Evolutionary conservation across 257 asterid genomes (phyloP).

Genomic region (Solanum appendiculatum): DNA sequence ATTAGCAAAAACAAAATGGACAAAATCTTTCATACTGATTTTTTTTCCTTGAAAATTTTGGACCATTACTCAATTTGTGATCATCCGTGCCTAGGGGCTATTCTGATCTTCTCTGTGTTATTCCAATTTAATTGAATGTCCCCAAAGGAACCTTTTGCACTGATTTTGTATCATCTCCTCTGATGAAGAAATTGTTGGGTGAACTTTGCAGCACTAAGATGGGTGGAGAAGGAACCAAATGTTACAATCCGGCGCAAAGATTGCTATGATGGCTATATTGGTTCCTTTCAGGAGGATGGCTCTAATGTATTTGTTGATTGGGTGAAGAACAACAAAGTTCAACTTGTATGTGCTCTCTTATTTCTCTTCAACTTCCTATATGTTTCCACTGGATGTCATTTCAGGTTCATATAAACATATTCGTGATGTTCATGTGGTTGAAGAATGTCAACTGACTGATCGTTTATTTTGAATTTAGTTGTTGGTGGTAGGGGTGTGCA

Average conservation of each 20-base stretch:
- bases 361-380: background rate
- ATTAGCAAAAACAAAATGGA: background rate
- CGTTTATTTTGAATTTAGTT: conserved; percentile 18
- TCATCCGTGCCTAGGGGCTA: background rate
- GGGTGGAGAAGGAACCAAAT: conserved; percentile 55
- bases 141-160: background rate
- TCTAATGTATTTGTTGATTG: conserved; percentile 53
- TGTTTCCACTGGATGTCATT: background rate
- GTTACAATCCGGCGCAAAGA: conserved; percentile 61
- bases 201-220: conserved; percentile 36
- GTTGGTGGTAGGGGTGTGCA: conserved; percentile 56
- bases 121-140: background rate
- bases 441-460: background rate
- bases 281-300: conserved; percentile 55
- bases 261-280: conserved; percentile 62
- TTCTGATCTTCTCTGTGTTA: background rate
- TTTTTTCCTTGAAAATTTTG: background rate
- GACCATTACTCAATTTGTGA: background rate
- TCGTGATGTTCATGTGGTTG: background rate
- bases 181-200: background rate
- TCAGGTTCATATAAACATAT: background rate
- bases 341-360: conserved; percentile 21
- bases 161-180: background rate
- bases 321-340: conserved; percentile 47
- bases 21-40: background rate